Conservation (phyloP, 768 basidiomycete genomes). For the Lactifluus subvellereus region DNA sequence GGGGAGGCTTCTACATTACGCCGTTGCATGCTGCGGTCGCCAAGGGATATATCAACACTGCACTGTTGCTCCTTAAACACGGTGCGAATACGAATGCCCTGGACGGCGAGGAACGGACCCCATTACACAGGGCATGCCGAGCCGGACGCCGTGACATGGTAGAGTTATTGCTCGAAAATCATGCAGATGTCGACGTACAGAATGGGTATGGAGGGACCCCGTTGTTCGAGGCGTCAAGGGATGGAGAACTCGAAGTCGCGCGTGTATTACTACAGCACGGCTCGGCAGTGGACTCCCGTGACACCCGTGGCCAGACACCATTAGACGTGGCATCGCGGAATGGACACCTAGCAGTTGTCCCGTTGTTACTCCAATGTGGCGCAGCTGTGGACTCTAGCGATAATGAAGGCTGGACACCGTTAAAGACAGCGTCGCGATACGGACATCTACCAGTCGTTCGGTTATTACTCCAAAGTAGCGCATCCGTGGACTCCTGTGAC, state of each 20-base stretch:
- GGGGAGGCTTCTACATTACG: not conserved
- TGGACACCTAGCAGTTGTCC: not conserved
- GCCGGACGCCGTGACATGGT: not conserved
- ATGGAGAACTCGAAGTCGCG: not conserved
- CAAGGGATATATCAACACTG: not conserved
- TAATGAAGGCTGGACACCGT: not conserved
- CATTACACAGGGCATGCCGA: not conserved
- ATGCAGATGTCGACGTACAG: not conserved
- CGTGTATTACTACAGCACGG: not conserved
- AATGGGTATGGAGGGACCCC: not conserved
- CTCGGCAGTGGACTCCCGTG: not conserved
- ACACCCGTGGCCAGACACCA: not conserved
- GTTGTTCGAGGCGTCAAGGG: accelerated
- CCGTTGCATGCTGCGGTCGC: not conserved
- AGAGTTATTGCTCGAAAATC: not conserved
- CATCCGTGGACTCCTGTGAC: not conserved
- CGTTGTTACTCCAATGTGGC: not conserved
- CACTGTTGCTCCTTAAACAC: not conserved
- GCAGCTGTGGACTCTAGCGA: not conserved
- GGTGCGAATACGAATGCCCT: not conserved
- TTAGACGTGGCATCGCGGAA: not conserved
- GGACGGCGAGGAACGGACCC: accelerated
- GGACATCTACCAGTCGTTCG: not conserved
- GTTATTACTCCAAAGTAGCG: not conserved
- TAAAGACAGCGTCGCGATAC: not conserved